Conservation (phyloP, 345 rosid genomes). For the Eutrema yunnanense region DNA sequence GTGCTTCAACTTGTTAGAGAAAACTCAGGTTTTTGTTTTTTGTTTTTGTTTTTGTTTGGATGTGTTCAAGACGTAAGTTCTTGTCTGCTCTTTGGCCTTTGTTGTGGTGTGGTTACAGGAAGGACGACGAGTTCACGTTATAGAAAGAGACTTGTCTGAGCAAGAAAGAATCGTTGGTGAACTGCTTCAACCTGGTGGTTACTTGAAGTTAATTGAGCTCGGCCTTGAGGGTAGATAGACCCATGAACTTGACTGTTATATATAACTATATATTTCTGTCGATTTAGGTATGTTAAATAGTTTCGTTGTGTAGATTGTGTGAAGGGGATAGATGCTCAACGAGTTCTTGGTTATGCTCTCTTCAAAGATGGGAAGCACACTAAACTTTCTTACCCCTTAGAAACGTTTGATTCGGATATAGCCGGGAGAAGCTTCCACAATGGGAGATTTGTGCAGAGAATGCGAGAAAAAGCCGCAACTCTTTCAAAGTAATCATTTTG, state of each 20-base stretch:
- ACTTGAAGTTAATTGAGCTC: constrained; percentile 45
- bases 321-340: constrained; percentile 32
- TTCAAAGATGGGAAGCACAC: constrained; percentile 28
- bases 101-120: constrained; percentile 31
- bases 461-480: constrained; percentile 30
- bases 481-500: constrained; percentile 26
- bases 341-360: constrained; percentile 25
- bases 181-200: constrained; percentile 59
- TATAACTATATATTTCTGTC: background rate
- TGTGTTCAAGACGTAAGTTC: background rate
- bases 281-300: background rate
- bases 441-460: constrained; percentile 29
- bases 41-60: background rate
- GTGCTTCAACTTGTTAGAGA: background rate
- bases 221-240: constrained; percentile 44
- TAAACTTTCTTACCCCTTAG: constrained; percentile 23
- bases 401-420: constrained; percentile 20
- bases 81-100: background rate
- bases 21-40: background rate
- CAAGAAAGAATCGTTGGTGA: constrained; percentile 63
- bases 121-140: constrained; percentile 47
- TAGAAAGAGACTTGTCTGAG: constrained; percentile 53
- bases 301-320: constrained; percentile 28
- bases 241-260: background rate
- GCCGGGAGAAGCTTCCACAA: constrained; percentile 33